These are phyloP conservation scores for Pseudomassariella vexata DNA, from an alignment of 2,329 filamentous ascomycete species.

Conservation along the genomic window DNA sequence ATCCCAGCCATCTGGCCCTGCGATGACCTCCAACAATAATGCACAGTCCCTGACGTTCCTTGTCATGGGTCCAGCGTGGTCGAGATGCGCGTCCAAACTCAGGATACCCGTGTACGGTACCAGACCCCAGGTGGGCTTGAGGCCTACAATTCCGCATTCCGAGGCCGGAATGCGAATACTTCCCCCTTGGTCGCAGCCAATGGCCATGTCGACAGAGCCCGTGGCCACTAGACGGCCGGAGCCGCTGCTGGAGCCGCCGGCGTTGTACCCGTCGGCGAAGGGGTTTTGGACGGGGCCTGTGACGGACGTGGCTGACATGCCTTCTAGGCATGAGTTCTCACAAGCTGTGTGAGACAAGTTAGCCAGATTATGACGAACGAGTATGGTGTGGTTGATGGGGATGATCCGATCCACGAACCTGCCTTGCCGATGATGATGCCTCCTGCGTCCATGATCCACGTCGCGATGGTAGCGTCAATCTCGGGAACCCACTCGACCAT, in stretches of 20 bases:
- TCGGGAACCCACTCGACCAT: conserved; percentile 30
- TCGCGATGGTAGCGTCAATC: conserved; percentile 38
- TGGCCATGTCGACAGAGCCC: conserved; percentile 23
- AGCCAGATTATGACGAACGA: too few species aligned
- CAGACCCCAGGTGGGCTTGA: conserved; percentile 26
- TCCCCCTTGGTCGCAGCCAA: conserved; percentile 29
- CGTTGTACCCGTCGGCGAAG: conserved; percentile 34
- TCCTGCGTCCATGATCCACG: conserved; percentile 33
- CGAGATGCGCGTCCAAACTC: conserved; percentile 21
- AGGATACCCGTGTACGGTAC: conserved; percentile 28
- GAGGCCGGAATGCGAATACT: conserved; percentile 26
- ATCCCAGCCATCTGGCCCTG: conserved; percentile 25
- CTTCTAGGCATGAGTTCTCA: conserved; percentile 38
- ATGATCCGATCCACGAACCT: too few species aligned
- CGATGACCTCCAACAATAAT: conserved; percentile 23
- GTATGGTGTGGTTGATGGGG: too few species aligned
- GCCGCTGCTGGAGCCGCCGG: conserved; percentile 41
- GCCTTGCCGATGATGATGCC: conserved; percentile 35
- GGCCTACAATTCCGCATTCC: conserved; percentile 23
- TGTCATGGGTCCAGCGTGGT: conserved; percentile 26
- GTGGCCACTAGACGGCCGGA: conserved; percentile 34
- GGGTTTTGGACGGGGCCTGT: conserved; percentile 42
- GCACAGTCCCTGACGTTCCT: conserved; percentile 21
- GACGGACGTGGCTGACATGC: conserved; percentile 34
- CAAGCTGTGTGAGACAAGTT: too few species aligned